Conservation (phyloP, 1,284 basidiomycete genomes). For the Ceratobasidium sp. region DNA sequence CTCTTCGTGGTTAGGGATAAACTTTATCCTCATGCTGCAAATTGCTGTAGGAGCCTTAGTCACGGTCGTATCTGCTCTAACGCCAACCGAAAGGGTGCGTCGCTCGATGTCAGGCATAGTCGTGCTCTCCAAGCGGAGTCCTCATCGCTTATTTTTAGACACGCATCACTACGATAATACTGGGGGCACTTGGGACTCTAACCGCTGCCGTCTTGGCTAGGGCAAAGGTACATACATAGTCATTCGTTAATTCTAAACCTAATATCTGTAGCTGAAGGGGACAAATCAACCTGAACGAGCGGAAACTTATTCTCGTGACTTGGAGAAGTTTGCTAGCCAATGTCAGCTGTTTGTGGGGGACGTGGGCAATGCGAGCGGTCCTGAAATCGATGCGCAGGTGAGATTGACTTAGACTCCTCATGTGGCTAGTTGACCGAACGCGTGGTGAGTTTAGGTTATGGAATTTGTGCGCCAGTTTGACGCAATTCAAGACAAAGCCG, state of each 20-base stretch:
- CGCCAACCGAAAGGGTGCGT: slow-evolving; percentile 28
- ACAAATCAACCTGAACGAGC: slow-evolving; percentile 42
- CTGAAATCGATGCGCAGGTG: slow-evolving; percentile 37
- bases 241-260: not conserved
- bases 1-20: slow-evolving; percentile 15
- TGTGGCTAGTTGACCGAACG: not conserved
- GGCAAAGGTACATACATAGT: slow-evolving; percentile 29
- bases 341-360: slow-evolving; percentile 38
- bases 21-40: slow-evolving; percentile 36
- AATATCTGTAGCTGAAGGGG: slow-evolving; percentile 40
- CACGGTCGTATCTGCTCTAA: slow-evolving; percentile 17
- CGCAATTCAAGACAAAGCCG: slow-evolving; percentile 33
- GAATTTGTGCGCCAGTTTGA: slow-evolving; percentile 34
- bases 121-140: not conserved
- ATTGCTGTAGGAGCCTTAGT: slow-evolving; percentile 25
- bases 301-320: slow-evolving; percentile 21
- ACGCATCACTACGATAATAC: slow-evolving; percentile 2
- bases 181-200: slow-evolving; percentile 29
- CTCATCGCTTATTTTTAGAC: slow-evolving; percentile 12
- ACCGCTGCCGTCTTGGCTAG: slow-evolving; percentile 36
- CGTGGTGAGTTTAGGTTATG: slow-evolving; percentile 3
- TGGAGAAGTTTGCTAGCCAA: slow-evolving; percentile 30
- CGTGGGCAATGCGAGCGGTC: slow-evolving; percentile 12
- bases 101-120: too few species aligned
- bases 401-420: not conserved